Evolutionary conservation across 805 yeast species (phyloP), one percentile per base, ranked within the genome.

Genomic region (Nakazawaea pomicola): DNA sequence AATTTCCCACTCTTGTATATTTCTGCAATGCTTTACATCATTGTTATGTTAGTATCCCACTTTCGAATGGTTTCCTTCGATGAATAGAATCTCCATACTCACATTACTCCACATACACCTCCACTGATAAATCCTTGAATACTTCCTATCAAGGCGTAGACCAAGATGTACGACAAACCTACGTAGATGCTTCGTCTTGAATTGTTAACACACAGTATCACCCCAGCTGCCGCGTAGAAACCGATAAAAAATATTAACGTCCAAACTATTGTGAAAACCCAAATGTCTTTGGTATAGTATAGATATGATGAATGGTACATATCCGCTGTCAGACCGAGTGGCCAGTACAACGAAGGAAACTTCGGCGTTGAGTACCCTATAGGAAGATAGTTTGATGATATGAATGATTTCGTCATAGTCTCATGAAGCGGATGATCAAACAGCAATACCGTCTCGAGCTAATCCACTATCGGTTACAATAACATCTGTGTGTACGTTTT

Each of bases 191-290:
- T 57, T 21, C 58, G 53, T 32, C 65, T 65, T 32, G 77, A 61
- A 44, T 70, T 76, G 29, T 73, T 66, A 19, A 74, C 44, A 4
- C 73, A 65, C 3, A 93, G 89, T 48, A 80, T 62, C 0, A 66
- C 31, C 0, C 93, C 95, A 0, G 90, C 82, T 0, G 75, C 64
- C 1, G 68, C 54, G 57, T 88, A 87, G 44, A 85, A 72, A 1
- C 70, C 77, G 1, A 68, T 67, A 56, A 76, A 82, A 49, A 86
- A 62, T 7, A 89, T 80, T 35, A 91, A 51, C 11, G 83, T 72
- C 98, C 99, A 91, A 50, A 64, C 72, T 8, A 87, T 67, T 0
- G 96, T 86, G 67, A 86, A 91, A 48, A 60, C 62, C 93, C 95
- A 90, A 12, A 91, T 76, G 52, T 88, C 96, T 14, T 56, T 49